Conservation (phyloP, 106 monocot genomes). For the Dendrobium catenatum region DNA sequence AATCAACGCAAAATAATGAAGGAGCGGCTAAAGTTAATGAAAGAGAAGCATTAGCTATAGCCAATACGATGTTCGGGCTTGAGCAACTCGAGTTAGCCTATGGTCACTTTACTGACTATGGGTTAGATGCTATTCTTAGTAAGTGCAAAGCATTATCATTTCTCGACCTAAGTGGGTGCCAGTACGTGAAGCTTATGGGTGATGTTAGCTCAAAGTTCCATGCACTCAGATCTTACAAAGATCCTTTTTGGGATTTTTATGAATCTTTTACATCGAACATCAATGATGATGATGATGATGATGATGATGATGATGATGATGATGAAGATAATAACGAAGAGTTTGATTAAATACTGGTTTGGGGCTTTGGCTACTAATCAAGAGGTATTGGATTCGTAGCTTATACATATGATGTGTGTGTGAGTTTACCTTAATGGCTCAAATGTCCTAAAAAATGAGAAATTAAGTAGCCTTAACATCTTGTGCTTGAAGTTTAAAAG, state of each 20-base stretch:
- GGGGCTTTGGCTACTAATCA: no score
- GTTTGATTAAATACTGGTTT: no score
- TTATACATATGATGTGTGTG: no score
- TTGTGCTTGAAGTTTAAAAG: no score
- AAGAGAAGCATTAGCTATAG: constrained; percentile 35
- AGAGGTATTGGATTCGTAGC: no score
- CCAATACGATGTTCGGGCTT: constrained; percentile 38
- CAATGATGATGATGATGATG: not conserved
- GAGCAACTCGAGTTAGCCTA: constrained; percentile 46
- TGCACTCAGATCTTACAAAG: constrained; percentile 17
- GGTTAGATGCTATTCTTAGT: constrained; percentile 31
- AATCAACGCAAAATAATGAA: not conserved
- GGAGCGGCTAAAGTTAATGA: constrained; percentile 17
- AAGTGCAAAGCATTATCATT: constrained; percentile 20
- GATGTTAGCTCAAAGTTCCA: constrained; percentile 25
- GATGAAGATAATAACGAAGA: no score
- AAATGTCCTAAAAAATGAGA: no score
- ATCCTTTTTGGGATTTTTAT: constrained; percentile 9
- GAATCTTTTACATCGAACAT: not conserved
- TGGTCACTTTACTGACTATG: constrained; percentile 34
- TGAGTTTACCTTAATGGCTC: no score
- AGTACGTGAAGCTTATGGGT: constrained; percentile 33
- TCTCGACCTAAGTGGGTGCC: constrained; percentile 57
- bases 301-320: not conserved
- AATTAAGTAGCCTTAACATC: no score